Evolutionary conservation across 331 rosid genomes (phyloP), one percentile per base, ranked within the genome.

Genomic region (Erythrophleum ivorense): DNA sequence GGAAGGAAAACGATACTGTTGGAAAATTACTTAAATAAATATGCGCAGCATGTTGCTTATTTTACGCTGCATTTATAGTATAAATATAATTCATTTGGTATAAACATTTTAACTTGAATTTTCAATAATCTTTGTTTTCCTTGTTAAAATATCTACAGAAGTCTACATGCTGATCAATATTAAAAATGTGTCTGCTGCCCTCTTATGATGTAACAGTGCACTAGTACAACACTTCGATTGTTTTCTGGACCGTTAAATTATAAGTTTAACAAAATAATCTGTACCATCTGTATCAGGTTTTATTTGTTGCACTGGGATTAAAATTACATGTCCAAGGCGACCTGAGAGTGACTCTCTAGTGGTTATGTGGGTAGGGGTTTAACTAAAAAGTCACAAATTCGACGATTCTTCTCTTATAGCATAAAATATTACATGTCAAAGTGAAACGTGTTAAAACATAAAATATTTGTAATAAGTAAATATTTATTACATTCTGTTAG

Each of bases 11-110:
- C 2, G 63, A 15, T 46, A 43, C 80, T n/a, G 76, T 33, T 53
- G 13, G 54, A 64, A 40, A 3, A 24, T 65, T 38, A 74, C 50
- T 54, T 43, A 31, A 68, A 69, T 43, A 54, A 80, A 63, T 67
- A 21, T 36, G 53, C 72, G 33, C 38, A 59, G 60, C 79, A 63
- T 62, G 80, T 81, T 80, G 49, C 59, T 53, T 71, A 71, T 77
- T 63, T 76, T 62, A 71, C 5, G 33, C 52, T 77, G 59, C 82
- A 76, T 71, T 71, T 72, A 72, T 78, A 24, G 29, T 77, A 48
- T 78, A 78, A n/a, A 74, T 50, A 13, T 52, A 29, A 85, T 82
- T 60, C 81, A 82, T 48, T 73, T 33, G 72, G 79, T 24, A 74
- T 38, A n/a, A 64, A 58, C n/a, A 3, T 19, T 21, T 34, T 0